These are phyloP conservation scores for Hymenoscyphus infarciens DNA, from an alignment of 2,329 filamentous ascomycete species.

Conservation along the genomic window DNA sequence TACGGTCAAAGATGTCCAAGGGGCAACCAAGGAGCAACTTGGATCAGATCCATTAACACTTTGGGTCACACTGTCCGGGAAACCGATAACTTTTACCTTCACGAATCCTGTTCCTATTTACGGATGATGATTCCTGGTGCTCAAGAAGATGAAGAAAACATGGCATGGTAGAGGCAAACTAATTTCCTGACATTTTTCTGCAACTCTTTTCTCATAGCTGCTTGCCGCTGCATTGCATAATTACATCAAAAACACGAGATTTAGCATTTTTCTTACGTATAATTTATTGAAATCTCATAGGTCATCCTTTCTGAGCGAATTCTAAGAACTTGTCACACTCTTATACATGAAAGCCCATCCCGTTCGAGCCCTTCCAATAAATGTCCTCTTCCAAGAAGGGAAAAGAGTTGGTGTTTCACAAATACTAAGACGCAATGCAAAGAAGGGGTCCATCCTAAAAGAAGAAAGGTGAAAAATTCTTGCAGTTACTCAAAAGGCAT, in stretches of 20 bases:
- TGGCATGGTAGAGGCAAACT: not conserved
- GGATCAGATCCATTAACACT: constrained; percentile 51
- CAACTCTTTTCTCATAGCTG: not conserved
- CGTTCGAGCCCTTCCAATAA: too few species aligned
- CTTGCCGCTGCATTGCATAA: not conserved
- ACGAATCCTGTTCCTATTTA: constrained; percentile 15
- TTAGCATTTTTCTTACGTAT: too few species aligned
- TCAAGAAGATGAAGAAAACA: not conserved
- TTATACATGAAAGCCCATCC: too few species aligned
- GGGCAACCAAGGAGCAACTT: constrained; percentile 41
- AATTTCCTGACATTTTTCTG: not conserved
- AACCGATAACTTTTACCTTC: constrained; percentile 42
- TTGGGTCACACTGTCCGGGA: constrained; percentile 46
- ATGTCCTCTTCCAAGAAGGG: too few species aligned
- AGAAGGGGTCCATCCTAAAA: too few species aligned
- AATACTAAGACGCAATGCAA: not conserved
- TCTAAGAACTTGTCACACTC: too few species aligned
- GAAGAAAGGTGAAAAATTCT: not conserved
- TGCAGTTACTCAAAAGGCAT: not conserved
- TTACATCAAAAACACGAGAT: not conserved
- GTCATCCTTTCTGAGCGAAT: too few species aligned
- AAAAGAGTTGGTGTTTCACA: too few species aligned
- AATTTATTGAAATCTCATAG: too few species aligned
- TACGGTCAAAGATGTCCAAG: constrained; percentile 21
- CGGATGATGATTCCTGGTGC: not conserved